Base-by-base conservation (phyloP, 495 filamentous ascomycete species). In the Parachaetomium inaequale region DNA sequence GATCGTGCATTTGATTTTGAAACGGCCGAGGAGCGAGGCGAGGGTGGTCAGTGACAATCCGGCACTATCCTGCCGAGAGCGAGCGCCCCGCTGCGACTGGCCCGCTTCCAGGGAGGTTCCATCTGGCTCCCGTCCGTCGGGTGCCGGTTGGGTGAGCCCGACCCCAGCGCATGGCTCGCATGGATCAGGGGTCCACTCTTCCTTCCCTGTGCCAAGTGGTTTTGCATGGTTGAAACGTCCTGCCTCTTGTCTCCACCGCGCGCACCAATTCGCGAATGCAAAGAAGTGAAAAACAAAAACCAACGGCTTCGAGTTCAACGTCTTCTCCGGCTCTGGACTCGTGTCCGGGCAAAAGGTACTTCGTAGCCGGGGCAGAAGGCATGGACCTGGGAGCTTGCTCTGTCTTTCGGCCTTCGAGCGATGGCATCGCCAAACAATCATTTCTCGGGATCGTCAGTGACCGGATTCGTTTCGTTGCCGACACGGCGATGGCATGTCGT, bases 11-110 rank as follows among this genome's bases (percentile, higher is more conserved):
- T 21, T 45, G 46, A 64, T 59, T 47, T 61, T 65, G 55, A 63
- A 68, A 63, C 66, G 58, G 54, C 55, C 42, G 45, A 53, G 5
- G 14, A 53, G n/a, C n/a, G n/a, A n/a, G n/a, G n/a, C n/a, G n/a
- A n/a, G n/a, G 59, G 46, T 55, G 50, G 61, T 64, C 65, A 65
- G 66, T 66, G 53, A 62, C 47, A 65, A 23, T 59, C 58, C 40
- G 28, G 58, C 63, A 34, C 51, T 32, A n/a, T 61, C 23, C 49
- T 50, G 55, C 59, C 26, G 34, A 46, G 42, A 23, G 5, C 42
- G 17, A 31, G 28, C 42, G 19, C 14, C 40, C 4, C 23, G 25
- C 17, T 38, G 32, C 43, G 23, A 65, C 29, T 43, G 34, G 25
- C 31, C 54, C 54, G 50, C 43, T 57, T 21, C 11, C 21, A 49